Evolutionary conservation across 345 rosid species (phyloP).

Genomic region (Punica granatum): DNA sequence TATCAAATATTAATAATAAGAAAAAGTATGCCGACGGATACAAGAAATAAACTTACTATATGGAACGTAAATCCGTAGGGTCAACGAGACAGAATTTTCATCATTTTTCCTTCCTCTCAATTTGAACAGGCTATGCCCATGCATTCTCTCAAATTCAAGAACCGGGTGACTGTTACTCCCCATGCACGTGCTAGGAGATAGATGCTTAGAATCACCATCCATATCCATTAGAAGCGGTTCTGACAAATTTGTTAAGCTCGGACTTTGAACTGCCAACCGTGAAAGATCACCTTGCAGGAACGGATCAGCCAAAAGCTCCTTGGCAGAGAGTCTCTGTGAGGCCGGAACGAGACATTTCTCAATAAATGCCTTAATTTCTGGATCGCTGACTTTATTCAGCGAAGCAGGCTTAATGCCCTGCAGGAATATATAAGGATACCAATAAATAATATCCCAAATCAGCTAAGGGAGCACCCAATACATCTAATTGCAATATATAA

Average conservation of each 20-base stretch:
- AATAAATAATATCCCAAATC: neutral
- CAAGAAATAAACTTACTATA: slow-evolving; percentile 26
- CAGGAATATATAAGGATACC: slow-evolving; percentile 1
- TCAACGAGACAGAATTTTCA: slow-evolving; percentile 42
- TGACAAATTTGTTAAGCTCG: slow-evolving; percentile 21
- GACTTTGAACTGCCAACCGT: slow-evolving; percentile 21
- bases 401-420: slow-evolving; percentile 74
- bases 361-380: slow-evolving; percentile 43
- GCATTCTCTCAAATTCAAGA: slow-evolving; percentile 38
- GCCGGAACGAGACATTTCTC: slow-evolving; percentile 61
- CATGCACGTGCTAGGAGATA: slow-evolving; percentile 27
- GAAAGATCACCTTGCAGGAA: slow-evolving; percentile 34
- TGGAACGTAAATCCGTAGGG: slow-evolving; percentile 47
- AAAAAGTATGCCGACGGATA: neutral
- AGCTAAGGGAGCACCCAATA: neutral
- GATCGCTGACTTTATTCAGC: slow-evolving; percentile 42
- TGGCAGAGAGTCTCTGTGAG: slow-evolving; percentile 49
- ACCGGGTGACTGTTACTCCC: slow-evolving; percentile 26
- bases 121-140: slow-evolving; percentile 37
- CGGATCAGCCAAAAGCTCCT: slow-evolving; percentile 50
- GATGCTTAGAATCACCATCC: slow-evolving; percentile 41
- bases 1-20: neutral
- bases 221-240: slow-evolving; percentile 49
- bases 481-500: neutral
- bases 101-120: slow-evolving; percentile 43